These are phyloP conservation scores for Houttuynia cordata DNA, from an alignment of 164 flowering plant genomes.

Conservation along the genomic window DNA sequence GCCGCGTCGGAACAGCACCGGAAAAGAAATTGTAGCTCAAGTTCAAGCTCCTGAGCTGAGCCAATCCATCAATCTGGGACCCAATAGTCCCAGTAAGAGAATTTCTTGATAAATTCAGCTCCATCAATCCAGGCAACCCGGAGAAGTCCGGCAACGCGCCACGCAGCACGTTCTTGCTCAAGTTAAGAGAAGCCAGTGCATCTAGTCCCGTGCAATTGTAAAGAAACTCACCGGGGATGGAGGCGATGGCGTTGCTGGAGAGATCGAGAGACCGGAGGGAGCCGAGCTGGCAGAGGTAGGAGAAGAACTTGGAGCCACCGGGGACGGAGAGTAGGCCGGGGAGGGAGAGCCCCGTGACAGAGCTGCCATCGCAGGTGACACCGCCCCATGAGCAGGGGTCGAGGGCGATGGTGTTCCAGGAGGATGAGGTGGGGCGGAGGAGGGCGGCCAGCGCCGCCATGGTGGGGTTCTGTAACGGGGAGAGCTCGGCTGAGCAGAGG, in stretches of 20 bases:
- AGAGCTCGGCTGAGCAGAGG: constrained; percentile 16
- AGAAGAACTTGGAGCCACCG: constrained; percentile 16
- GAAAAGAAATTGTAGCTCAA: constrained; percentile 23
- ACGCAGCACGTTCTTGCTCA: constrained; percentile 32
- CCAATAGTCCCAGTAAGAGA: constrained; percentile 26
- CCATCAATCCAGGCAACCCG: constrained; percentile 37
- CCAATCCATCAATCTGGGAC: constrained; percentile 34
- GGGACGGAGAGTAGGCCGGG: constrained; percentile 25
- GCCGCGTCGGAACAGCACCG: constrained; percentile 33
- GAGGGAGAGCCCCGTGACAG: constrained; percentile 26
- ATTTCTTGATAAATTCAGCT: constrained; percentile 50
- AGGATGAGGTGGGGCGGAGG: neutral
- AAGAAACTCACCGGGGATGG: constrained; percentile 37
- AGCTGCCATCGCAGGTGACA: constrained; percentile 23
- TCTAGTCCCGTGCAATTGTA: constrained; percentile 27
- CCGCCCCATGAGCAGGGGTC: constrained; percentile 54
- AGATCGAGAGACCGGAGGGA: constrained; percentile 39
- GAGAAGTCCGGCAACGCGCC: constrained; percentile 33
- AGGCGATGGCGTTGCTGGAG: constrained; percentile 30
- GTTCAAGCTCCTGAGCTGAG: constrained; percentile 26
- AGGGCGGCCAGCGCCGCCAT: constrained; percentile 26
- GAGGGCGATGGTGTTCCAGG: constrained; percentile 8
- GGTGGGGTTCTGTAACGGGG: constrained; percentile 21
- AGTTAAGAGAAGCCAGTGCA: constrained; percentile 34
- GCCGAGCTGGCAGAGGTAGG: constrained; percentile 30